Evolutionary conservation across 1,284 basidiomycete genomes (phyloP).

Genomic region (Malassezia furfur): DNA sequence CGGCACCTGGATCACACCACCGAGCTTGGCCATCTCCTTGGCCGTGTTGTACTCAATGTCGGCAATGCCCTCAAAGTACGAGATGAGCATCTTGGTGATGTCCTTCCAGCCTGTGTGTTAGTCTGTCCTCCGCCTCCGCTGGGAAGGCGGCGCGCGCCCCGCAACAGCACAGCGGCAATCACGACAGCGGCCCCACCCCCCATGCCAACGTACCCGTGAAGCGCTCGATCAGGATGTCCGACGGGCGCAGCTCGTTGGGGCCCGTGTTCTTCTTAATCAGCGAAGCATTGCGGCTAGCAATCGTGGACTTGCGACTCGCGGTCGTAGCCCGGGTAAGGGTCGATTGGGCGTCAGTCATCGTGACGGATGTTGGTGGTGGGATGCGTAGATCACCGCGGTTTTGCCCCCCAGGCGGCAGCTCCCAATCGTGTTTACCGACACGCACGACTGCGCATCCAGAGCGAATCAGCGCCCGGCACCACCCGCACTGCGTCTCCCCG

Average conservation of each 20-base stretch:
- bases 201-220: conserved; percentile 40
- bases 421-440: conserved; percentile 2
- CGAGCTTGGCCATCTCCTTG: conserved; percentile 85
- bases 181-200: no score
- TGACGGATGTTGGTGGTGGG: conserved; percentile 10
- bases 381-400: background rate
- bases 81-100: conserved; percentile 58
- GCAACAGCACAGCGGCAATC: background rate
- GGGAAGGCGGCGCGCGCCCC: no score
- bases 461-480: background rate
- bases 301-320: conserved; percentile 45
- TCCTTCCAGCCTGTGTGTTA: conserved; percentile 65
- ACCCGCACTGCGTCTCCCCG: background rate
- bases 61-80: conserved; percentile 57
- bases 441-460: background rate
- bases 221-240: conserved; percentile 92
- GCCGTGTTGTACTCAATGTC: conserved; percentile 67
- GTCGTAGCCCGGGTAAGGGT: conserved; percentile 42
- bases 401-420: background rate
- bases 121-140: background rate
- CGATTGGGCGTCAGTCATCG: conserved; percentile 45
- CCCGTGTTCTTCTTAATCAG: conserved; percentile 51
- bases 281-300: conserved; percentile 48
- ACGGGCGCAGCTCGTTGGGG: conserved; percentile 75
- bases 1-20: conserved; percentile 94